Evolutionary conservation across 140 eudicot species (phyloP).

Genomic region (Stevia rebaudiana): DNA sequence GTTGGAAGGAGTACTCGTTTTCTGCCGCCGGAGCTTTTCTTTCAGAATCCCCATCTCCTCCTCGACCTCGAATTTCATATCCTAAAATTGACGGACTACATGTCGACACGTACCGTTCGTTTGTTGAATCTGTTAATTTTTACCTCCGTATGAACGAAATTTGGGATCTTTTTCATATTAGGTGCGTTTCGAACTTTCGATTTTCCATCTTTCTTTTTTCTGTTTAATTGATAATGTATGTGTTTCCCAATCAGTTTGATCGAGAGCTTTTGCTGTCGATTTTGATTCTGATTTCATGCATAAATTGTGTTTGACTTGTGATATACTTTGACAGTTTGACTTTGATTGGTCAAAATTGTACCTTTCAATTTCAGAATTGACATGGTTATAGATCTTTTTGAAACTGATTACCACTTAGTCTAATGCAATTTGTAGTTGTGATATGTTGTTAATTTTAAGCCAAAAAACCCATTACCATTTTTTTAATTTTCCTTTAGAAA

Average conservation of each 20-base stretch:
- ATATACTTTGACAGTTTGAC: too few species aligned
- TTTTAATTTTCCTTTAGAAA: too few species aligned
- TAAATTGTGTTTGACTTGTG: too few species aligned
- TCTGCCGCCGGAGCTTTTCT: constrained; percentile 22
- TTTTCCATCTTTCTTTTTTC: not conserved
- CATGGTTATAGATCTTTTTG: not conserved
- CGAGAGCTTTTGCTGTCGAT: too few species aligned
- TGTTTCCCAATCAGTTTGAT: too few species aligned
- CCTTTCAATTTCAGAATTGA: not conserved
- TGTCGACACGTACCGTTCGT: constrained; percentile 29
- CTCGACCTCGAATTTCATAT: constrained; percentile 45
- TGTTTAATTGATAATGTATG: too few species aligned
- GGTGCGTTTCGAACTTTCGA: constrained; percentile 15
- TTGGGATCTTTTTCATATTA: constrained; percentile 42
- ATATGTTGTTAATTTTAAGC: not conserved
- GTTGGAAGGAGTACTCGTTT: constrained; percentile 32
- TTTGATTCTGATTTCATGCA: too few species aligned
- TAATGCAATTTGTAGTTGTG: not conserved
- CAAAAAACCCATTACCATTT: not conserved
- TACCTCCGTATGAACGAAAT: constrained; percentile 36
- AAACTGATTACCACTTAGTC: not conserved
- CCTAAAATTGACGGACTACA: constrained; percentile 51
- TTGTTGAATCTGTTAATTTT: constrained; percentile 35
- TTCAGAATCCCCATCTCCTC: constrained; percentile 10
- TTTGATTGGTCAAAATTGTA: too few species aligned